Evolutionary conservation across 768 basidiomycete genomes (phyloP), one percentile per base, ranked within the genome.

Genomic region (Lactarius psammicola): DNA sequence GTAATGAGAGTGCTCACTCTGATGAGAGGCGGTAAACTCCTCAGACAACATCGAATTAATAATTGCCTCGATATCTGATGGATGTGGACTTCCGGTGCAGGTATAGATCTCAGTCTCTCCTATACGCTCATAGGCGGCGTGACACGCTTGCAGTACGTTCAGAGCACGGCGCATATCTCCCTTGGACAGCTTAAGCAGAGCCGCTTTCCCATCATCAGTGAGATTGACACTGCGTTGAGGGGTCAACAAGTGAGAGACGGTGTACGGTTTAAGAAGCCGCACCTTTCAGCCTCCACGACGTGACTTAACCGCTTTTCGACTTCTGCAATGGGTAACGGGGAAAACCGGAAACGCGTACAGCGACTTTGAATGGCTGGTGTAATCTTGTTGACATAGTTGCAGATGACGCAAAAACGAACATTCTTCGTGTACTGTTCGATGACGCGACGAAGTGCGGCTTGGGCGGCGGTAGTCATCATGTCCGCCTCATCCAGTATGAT

Each of bases 381-480:
- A 72, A 99, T 98, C 77, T 98, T 98, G 84, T 98, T 98, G 76
- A 98, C 97, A 72, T 99, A 99, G 78, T 99, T 99, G 83, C 97
- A 98, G 65, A 99, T 96, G 72, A 99, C 98, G 78, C 97, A 99
- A 77, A 99, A 99, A 44, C 97, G 88, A 70, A 98, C 97, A 73
- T 98, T 98, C 78, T 90, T 94, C 23, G 97, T 99, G 76, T 97
- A 98, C 70, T 97, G 95, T 76, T 99, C 97, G 70, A 99, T 98
- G 40, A 98, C 90, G 72, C 97, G 90, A 33, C 97, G 90, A 34
- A 99, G 85, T 30, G 97, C 97, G 3, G 95, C 92, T 74, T 99
- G 97, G 1, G 97, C 97, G 63, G 92, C 90, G 68, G 94, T 89
- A 0, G 97, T 99, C 97, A 99, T 99, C 96, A 97, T 97, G 81